Base-by-base conservation (phyloP, 768 basidiomycete species). In the Boletus pseudo-olivaceus region DNA sequence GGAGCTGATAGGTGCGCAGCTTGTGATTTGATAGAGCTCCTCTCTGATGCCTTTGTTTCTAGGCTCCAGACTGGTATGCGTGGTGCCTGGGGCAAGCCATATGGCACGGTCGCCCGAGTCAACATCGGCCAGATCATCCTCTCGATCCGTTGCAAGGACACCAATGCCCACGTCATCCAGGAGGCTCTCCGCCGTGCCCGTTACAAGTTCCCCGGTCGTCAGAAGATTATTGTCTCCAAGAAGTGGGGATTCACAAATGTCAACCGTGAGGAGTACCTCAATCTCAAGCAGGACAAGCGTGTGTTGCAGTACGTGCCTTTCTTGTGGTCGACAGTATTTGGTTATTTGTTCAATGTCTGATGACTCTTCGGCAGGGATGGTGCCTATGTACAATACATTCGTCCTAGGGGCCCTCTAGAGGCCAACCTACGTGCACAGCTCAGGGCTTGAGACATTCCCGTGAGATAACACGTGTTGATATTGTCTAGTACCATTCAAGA, bases 231-330 rank as follows among this genome's bases (percentile, higher is more conserved):
- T 62, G 80, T 93, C 62, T 92, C 88, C 54, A 93, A 93, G 83
- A 97, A 96, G 83, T 98, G 97, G 94, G 95, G 95, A 57, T 98
- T 99, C 79, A 99, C 97, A 39, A 88, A 89, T 64, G 93, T 98
- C 55, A 83, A 85, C 71, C 87, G 93, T 73, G 86, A 83, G 62
- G 93, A 95, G 44, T 98, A 97, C 73, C 65, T 82, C 68, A 85
- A 84, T 75, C 79, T 95, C 62, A 95, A 96, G 82, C 84, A 85
- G 67, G 88, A 93, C 40, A 93, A 93, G 81, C 82, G 83, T 72
- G 90, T 96, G 64, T 70, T 94, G 65, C 88, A 88, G 90, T 92
- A 63, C 57, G 90, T 88, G 3, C 56, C 49, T 50, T 32, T 47
- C 12, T 49, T 11, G 11, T 35, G 6, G n/a, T 44, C n/a, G 15